Evolutionary conservation across 2,329 filamentous ascomycete genomes (phyloP).

Genomic region (Hypocrella siamensis): DNA sequence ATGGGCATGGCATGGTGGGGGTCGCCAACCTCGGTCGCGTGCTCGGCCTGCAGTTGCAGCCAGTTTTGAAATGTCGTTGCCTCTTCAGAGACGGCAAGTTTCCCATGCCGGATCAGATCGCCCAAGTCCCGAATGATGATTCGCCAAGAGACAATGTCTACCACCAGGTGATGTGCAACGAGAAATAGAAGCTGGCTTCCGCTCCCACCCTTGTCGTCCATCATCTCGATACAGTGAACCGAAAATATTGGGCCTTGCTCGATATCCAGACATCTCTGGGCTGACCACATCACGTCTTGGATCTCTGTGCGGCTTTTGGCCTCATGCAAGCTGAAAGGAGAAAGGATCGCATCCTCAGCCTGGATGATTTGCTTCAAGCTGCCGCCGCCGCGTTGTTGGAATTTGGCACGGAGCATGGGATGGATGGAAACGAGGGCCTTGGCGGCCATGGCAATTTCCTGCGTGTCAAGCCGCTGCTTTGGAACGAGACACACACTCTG

Average conservation of each 20-base stretch:
- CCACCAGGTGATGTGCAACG: slow-evolving; percentile 19
- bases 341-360: no score
- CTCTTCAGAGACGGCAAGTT: background rate
- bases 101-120: slow-evolving; percentile 12
- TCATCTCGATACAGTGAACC: background rate
- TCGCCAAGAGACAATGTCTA: slow-evolving; percentile 30
- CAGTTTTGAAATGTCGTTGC: slow-evolving; percentile 11
- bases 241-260: background rate
- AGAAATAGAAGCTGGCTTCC: slow-evolving; percentile 13
- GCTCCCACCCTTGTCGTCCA: background rate
- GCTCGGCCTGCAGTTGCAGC: slow-evolving; percentile 15
- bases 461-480: background rate
- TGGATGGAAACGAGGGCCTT: background rate
- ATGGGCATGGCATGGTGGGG: background rate
- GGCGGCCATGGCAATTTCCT: background rate
- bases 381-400: no score
- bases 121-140: slow-evolving; percentile 27
- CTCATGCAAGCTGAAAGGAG: no score
- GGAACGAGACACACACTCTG: background rate
- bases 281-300: background rate
- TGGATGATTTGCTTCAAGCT: no score
- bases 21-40: background rate
- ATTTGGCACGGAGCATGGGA: background rate
- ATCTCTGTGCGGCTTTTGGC: background rate
- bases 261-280: background rate